Evolutionary conservation across 805 yeast genomes (phyloP).

Genomic region (Zygosaccharomyces siamensis): DNA sequence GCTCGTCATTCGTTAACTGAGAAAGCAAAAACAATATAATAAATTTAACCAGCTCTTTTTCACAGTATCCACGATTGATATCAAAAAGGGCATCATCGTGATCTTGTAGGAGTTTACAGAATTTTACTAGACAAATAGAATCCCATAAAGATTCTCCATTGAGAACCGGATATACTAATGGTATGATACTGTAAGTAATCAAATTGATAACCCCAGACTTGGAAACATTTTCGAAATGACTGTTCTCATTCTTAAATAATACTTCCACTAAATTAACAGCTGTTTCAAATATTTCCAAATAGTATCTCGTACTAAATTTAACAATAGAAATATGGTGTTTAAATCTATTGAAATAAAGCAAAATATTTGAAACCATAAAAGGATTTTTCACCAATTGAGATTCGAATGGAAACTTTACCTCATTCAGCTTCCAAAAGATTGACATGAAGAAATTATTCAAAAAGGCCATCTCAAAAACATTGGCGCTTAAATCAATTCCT

Average conservation of each 20-base stretch:
- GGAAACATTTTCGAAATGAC: neutral
- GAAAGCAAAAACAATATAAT: slow-evolving; percentile 1
- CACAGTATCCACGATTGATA: neutral
- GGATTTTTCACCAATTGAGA: slow-evolving; percentile 12
- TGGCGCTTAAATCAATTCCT: slow-evolving; percentile 3
- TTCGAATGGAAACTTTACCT: slow-evolving; percentile 9
- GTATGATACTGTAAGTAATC: slow-evolving; percentile 1
- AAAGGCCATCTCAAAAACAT: slow-evolving; percentile 16
- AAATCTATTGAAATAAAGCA: slow-evolving; percentile 9
- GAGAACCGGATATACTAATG: slow-evolving; percentile 1
- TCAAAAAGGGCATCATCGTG: neutral
- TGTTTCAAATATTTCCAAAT: slow-evolving; percentile 17
- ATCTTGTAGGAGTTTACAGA: neutral
- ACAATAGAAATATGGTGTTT: slow-evolving; percentile 5
- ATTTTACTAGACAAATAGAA: neutral
- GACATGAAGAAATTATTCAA: slow-evolving; percentile 10
- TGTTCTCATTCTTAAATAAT: slow-evolving; percentile 1
- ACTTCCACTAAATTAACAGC: slow-evolving; percentile 1
- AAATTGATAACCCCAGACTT: slow-evolving; percentile 1
- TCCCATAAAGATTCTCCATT: neutral
- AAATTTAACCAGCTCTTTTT: slow-evolving; percentile 1
- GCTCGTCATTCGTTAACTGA: neutral
- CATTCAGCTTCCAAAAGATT: slow-evolving; percentile 11
- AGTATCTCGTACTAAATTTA: slow-evolving; percentile 17
- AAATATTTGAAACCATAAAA: slow-evolving; percentile 18